Conservation (phyloP, 2,329 filamentous ascomycete genomes). For the Exophiala viscosa region DNA sequence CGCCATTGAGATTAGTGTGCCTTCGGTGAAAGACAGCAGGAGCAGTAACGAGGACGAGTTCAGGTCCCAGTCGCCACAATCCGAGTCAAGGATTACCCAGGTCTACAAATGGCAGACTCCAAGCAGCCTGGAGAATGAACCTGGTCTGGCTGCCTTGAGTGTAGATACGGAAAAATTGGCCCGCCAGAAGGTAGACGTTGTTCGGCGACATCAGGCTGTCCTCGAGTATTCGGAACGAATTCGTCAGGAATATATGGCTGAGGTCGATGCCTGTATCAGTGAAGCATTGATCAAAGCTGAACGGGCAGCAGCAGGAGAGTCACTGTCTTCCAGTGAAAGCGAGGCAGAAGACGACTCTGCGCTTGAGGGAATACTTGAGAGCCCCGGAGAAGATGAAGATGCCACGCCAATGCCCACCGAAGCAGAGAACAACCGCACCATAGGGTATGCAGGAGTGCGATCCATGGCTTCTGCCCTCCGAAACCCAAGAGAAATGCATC, state of each 20-base stretch:
- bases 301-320: conserved; percentile 79
- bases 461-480: conserved; percentile 56
- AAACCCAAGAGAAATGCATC: conserved; percentile 48
- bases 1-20: conserved; percentile 88
- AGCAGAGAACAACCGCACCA: conserved; percentile 14
- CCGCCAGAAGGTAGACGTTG: conserved; percentile 85
- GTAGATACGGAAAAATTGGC: conserved; percentile 82
- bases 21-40: conserved; percentile 81
- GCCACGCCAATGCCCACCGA: conserved; percentile 16
- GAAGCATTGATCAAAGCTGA: conserved; percentile 87
- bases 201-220: conserved; percentile 85
- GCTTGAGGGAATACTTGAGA: conserved; percentile 18
- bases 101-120: conserved; percentile 96
- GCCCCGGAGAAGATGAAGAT: conserved; percentile 14
- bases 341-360: conserved; percentile 25
- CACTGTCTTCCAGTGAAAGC: conserved; percentile 56
- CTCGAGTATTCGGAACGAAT: conserved; percentile 96
- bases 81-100: conserved; percentile 89
- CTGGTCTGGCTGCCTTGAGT: conserved; percentile 81
- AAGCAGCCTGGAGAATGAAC: conserved; percentile 84
- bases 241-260: conserved; percentile 83
- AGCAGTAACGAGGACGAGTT: conserved; percentile 66
- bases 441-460: conserved; percentile 30
- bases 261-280: conserved; percentile 94
- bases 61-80: conserved; percentile 90